phyloP scores from a whole-genome alignment of 345 rosid genomes.

The Firmiana major region DNA sequence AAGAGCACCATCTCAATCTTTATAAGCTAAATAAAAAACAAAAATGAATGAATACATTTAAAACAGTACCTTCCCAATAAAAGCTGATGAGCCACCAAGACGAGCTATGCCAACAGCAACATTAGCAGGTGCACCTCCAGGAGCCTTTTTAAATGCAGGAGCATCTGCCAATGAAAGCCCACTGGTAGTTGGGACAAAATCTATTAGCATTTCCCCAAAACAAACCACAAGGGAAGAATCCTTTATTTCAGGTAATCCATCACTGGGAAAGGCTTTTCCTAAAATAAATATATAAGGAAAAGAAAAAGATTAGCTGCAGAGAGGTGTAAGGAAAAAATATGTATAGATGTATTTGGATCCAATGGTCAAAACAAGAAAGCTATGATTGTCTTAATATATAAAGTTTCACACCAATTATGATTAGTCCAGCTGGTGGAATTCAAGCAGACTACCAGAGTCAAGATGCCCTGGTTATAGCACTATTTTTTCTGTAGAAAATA shows the following conservation, averaged over 20 bases:
- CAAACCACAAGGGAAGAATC: constrained; percentile 72
- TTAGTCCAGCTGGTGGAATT: neutral
- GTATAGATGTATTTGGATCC: neutral
- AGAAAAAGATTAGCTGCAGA: neutral
- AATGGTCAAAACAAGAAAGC: neutral
- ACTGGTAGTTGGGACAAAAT: constrained; percentile 80
- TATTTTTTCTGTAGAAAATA: neutral
- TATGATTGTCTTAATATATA: neutral
- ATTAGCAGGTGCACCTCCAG: constrained; percentile 99
- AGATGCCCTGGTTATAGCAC: neutral
- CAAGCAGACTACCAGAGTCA: neutral
- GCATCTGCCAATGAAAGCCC: constrained; percentile 88
- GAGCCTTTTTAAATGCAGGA: constrained; percentile 88
- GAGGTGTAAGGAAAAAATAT: neutral
- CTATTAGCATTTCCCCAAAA: constrained; percentile 95
- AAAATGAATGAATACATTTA: neutral
- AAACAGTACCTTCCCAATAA: constrained; percentile 72
- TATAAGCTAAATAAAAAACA: neutral
- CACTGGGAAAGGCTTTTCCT: constrained; percentile 57
- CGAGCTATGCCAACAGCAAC: constrained; percentile 93
- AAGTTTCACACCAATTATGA: neutral
- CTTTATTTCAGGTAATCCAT: constrained; percentile 39
- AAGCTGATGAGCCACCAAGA: constrained; percentile 90
- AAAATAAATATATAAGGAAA: constrained; percentile 9
- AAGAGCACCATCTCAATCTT: neutral